Percentiles rank a stretch among this genome's conserved stretches.
Evolutionary conservation across 1,139 yeast species (phyloP).

Genomic region (Candida tropicalis): DNA sequence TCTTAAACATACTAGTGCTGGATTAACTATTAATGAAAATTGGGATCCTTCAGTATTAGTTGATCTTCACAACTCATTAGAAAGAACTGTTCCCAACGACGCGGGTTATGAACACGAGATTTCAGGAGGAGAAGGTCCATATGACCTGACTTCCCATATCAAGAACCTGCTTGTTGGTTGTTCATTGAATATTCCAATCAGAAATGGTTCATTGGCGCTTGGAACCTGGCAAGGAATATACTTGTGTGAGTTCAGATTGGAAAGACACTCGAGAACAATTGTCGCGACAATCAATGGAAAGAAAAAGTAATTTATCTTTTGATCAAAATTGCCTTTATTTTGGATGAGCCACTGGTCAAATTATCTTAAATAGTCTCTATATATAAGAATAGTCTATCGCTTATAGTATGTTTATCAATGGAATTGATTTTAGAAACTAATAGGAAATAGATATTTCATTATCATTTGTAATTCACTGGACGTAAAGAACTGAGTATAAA

Average conservation of each 20-base stretch:
- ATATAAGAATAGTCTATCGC: no score
- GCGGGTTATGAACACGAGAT: constrained; percentile 62
- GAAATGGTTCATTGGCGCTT: constrained; percentile 64
- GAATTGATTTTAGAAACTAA: no score
- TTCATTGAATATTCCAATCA: constrained; percentile 65
- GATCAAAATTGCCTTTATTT: no score
- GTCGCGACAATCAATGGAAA: constrained; percentile 77
- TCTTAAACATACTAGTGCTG: constrained; percentile 80
- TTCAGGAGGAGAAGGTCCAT: constrained; percentile 67
- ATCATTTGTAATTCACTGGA: no score
- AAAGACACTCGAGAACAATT: constrained; percentile 62
- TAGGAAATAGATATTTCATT: no score
- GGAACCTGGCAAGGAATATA: constrained; percentile 91
- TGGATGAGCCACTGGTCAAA: no score
- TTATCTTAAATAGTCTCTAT: no score
- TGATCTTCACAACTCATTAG: constrained; percentile 67
- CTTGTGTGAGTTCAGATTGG: constrained; percentile 69
- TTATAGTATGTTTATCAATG: no score
- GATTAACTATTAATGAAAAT: constrained; percentile 73
- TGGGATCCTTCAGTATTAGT: constrained; percentile 77
- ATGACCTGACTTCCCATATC: constrained; percentile 84
- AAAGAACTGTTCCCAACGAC: constrained; percentile 72
- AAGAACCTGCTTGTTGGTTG: constrained; percentile 69
- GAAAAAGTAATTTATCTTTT: no score
- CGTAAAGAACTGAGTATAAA: no score